Conservation (phyloP, 2,329 filamentous ascomycete genomes). For the Sporothrix pseudoabietina region DNA sequence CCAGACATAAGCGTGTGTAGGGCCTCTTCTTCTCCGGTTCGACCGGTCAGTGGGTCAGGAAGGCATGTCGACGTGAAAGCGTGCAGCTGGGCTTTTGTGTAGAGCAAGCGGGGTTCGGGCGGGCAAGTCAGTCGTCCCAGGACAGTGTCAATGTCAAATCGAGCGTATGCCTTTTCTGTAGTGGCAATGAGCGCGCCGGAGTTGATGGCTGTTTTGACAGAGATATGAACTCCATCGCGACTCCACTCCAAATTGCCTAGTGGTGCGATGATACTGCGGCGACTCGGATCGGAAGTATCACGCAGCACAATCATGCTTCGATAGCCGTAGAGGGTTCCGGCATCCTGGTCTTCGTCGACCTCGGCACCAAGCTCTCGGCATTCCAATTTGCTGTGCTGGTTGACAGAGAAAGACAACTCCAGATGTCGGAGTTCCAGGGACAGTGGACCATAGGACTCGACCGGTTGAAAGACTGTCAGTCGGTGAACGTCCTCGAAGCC, state of each 20-base stretch:
- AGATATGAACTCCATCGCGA: conserved; percentile 47
- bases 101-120: conserved; percentile 56
- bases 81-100: conserved; percentile 61
- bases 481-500: conserved; percentile 51
- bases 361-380: conserved; percentile 54
- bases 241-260: conserved; percentile 44
- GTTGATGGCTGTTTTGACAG: conserved; percentile 38
- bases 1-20: conserved; percentile 53
- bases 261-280: conserved; percentile 57
- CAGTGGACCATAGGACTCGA: conserved; percentile 35
- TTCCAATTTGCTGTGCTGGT: conserved; percentile 45
- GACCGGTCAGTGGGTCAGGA: conserved; percentile 58
- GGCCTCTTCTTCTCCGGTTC: conserved; percentile 64
- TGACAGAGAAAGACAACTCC: conserved; percentile 58
- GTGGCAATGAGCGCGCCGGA: conserved; percentile 34
- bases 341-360: conserved; percentile 60
- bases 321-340: conserved; percentile 63
- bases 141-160: conserved; percentile 56
- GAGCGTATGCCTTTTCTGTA: conserved; percentile 47
- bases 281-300: conserved; percentile 43
- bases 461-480: conserved; percentile 53
- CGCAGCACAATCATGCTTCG: conserved; percentile 60
- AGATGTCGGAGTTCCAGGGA: conserved; percentile 55
- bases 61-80: conserved; percentile 61
- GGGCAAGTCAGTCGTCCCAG: conserved; percentile 61